These are phyloP conservation scores for Daldinia vernicosa DNA, from an alignment of 495 filamentous ascomycete genomes.

Conservation along the genomic window DNA sequence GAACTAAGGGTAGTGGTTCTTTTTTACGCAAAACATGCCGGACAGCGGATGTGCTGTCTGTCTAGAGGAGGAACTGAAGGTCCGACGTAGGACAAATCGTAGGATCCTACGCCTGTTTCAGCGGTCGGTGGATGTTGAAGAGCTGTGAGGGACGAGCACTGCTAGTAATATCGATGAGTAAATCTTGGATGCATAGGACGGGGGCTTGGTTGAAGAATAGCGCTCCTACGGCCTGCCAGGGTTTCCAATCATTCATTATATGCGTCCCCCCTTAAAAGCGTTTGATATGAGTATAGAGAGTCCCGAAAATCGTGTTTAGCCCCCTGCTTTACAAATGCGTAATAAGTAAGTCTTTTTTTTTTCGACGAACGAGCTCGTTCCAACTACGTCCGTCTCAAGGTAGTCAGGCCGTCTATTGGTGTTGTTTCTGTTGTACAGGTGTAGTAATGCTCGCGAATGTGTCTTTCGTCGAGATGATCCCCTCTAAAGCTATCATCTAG, in stretches of 20 bases:
- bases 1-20: constrained; percentile 11
- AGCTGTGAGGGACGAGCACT: constrained; percentile 14
- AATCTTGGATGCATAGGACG: not conserved
- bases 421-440: constrained; percentile 40
- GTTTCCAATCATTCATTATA: constrained; percentile 27
- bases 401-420: constrained; percentile 39
- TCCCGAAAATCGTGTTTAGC: constrained; percentile 13
- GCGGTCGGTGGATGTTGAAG: constrained; percentile 32
- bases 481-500: constrained; percentile 11
- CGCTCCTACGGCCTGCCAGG: constrained; percentile 23
- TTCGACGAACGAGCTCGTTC: constrained; percentile 18
- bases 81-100: constrained; percentile 17
- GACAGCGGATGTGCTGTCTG: constrained; percentile 29
- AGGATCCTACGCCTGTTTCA: constrained; percentile 24
- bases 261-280: constrained; percentile 15
- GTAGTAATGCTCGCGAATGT: constrained; percentile 25
- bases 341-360: constrained; percentile 2
- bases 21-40: constrained; percentile 32
- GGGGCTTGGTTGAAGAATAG: constrained; percentile 8
- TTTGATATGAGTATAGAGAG: constrained; percentile 32
- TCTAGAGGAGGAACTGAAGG: constrained; percentile 25
- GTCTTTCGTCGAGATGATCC: constrained; percentile 25
- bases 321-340: constrained; percentile 9
- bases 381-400: constrained; percentile 23
- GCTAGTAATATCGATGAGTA: constrained; percentile 6